These are phyloP conservation scores for Hyaloscypha finlandica DNA, from an alignment of 495 filamentous ascomycete genomes.

Conservation along the genomic window DNA sequence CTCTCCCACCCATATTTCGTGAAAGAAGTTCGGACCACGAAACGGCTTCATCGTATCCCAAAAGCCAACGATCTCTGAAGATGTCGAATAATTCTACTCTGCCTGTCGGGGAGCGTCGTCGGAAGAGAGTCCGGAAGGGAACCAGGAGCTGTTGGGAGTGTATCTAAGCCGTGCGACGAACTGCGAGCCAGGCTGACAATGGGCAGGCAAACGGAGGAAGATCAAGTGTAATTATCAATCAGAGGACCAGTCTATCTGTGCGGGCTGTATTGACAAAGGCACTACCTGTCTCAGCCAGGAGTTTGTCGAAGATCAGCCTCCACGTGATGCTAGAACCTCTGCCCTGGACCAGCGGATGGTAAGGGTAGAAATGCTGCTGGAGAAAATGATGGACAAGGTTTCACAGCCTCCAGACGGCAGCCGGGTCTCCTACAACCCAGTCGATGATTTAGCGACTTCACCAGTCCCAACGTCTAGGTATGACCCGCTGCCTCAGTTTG, in stretches of 20 bases:
- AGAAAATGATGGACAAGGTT: conserved; percentile 9
- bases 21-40: background rate
- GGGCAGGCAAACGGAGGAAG: conserved; percentile 47
- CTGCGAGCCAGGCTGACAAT: background rate
- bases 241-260: conserved; percentile 39
- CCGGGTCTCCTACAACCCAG: background rate
- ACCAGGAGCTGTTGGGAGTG: conserved; percentile 55
- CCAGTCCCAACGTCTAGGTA: background rate
- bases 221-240: conserved; percentile 45
- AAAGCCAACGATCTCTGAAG: background rate
- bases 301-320: conserved; percentile 36
- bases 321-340: conserved; percentile 3
- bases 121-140: conserved; percentile 47
- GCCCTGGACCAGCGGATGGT: background rate
- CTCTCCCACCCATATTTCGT: too few relatives aligned
- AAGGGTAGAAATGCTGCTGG: conserved; percentile 1
- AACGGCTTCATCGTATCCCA: background rate
- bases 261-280: conserved; percentile 43
- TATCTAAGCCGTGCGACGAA: background rate
- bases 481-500: background rate
- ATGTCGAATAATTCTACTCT: conserved; percentile 3
- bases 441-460: background rate
- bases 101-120: conserved; percentile 11
- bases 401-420: background rate
- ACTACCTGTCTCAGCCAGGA: conserved; percentile 42